Evolutionary conservation across 2,329 filamentous ascomycete genomes (phyloP), one percentile per base, ranked within the genome.

Genomic region (Hymenoscyphus albidus): DNA sequence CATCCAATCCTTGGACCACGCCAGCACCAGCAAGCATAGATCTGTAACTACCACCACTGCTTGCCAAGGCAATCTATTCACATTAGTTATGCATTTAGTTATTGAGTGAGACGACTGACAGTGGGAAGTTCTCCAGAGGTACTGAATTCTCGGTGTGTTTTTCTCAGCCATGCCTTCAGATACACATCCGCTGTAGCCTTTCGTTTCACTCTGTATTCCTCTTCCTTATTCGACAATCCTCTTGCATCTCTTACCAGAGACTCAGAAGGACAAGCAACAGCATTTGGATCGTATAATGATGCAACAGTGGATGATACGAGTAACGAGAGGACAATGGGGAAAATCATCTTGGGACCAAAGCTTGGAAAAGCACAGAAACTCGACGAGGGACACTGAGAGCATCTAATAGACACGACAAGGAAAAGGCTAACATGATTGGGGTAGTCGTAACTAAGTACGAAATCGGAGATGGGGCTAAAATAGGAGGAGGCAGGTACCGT

Each of bases 1-100:
- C 68, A 72, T 82, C 80, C 18, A 81, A 71, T 2, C 72, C 79
- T 69, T 81, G 76, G 32, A 81, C 68, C 1, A 81, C 77, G 38
- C 70, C 70, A 27, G 71, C 75, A 42, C 74, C 74, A 2, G 66
- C 70, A 5, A 81, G 74, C 40, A 80, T 69, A 42, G 79, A 74
- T 59, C 80, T 74, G 58, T 77, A 77, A 10, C 79, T 78, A 61
- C 80, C 80, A 51, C 80, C 80, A 62, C 77, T 79, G 9, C 75
- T 76, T 0, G 79, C 74, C 62, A 82, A 71, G 32, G 74, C 80
- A 59, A 82, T 59, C 72, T 73, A 48, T 35, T 13, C 16, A 12
- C 1, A 4, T 61, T 22, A 61, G 59, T 51, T 18, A 22, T 61
- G 6, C 12, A 2, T 38, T 18, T 39, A 22, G 3, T 60, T 18